A percentile compares a stretch with the other conserved stretches of the same genome.
phyloP scores from a whole-genome alignment of 225 moss, liverwort and hornwort genomes.

The Lunularia cruciata region DNA sequence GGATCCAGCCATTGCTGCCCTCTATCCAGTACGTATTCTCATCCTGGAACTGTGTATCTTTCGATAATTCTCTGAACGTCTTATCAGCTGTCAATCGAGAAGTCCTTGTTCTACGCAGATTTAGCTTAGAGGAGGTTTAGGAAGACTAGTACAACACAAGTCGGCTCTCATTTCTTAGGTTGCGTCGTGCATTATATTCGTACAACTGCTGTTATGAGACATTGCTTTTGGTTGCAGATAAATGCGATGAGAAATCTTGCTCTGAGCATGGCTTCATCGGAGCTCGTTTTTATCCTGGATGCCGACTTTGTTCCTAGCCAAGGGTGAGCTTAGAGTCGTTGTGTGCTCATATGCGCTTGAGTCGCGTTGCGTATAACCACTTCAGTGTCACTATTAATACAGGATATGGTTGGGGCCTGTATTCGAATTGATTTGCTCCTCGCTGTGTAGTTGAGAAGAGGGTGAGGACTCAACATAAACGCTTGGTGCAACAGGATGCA shows the following conservation, averaged over 20 bases:
- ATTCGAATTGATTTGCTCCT: neutral
- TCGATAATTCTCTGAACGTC: too few species aligned
- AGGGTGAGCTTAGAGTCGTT: slow-evolving; percentile 22
- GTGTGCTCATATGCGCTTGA: too few species aligned
- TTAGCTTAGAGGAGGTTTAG: too few species aligned
- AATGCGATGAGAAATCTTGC: slow-evolving; percentile 50
- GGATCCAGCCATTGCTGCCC: slow-evolving; percentile 28
- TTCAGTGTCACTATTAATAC: neutral
- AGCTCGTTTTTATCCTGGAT: slow-evolving; percentile 49
- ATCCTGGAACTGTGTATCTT: too few species aligned
- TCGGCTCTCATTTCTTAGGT: too few species aligned
- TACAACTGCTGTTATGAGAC: neutral
- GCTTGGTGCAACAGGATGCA: slow-evolving; percentile 35
- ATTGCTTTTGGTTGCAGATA: slow-evolving; percentile 27
- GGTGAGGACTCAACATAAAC: neutral
- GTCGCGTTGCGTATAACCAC: too few species aligned
- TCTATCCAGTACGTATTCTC: slow-evolving; percentile 39
- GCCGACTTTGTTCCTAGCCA: slow-evolving; percentile 49
- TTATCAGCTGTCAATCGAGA: too few species aligned
- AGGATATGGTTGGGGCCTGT: neutral
- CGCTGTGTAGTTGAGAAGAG: neutral
- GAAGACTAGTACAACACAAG: too few species aligned
- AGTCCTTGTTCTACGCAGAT: too few species aligned
- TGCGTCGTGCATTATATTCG: too few species aligned
- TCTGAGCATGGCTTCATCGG: slow-evolving; percentile 44